These are phyloP conservation scores for Urostyla sp. DNA, from an alignment of 73 alveolate species.

Conservation along the genomic window DNA sequence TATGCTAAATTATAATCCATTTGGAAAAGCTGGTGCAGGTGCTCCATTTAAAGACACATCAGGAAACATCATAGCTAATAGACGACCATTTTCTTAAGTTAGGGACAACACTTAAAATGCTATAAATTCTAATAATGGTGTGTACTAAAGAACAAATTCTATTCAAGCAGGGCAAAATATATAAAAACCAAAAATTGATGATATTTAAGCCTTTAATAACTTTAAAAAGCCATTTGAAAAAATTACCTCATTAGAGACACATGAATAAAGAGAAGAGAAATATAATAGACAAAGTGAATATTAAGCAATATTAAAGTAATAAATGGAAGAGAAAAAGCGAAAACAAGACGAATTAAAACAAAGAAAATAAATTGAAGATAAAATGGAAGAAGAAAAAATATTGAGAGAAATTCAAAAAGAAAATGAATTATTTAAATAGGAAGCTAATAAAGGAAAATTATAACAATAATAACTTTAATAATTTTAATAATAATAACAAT, in stretches of 20 bases:
- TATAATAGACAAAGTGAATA: constrained; percentile 7
- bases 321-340: constrained; percentile 59
- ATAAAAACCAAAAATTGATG: not conserved
- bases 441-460: not conserved
- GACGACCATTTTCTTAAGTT: constrained; percentile 44
- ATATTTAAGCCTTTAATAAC: not conserved
- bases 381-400: constrained; percentile 38
- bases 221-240: not conserved
- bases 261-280: constrained; percentile 18
- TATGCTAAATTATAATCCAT: constrained; percentile 37
- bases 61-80: constrained; percentile 26
- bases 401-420: constrained; percentile 22
- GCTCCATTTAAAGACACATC: constrained; percentile 53
- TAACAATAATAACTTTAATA: not conserved
- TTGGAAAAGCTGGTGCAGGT: constrained; percentile 66
- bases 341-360: constrained; percentile 44
- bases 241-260: constrained; percentile 8
- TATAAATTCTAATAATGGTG: not conserved
- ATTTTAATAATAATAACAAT: not conserved
- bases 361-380: constrained; percentile 30
- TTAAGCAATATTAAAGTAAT: constrained; percentile 20
- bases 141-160: not conserved
- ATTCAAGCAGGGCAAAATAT: not conserved
- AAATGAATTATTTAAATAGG: not conserved
- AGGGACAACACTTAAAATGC: constrained; percentile 4